Evolutionary conservation across 78 protist genomes (phyloP).

Genomic region (Bodo saltans): DNA sequence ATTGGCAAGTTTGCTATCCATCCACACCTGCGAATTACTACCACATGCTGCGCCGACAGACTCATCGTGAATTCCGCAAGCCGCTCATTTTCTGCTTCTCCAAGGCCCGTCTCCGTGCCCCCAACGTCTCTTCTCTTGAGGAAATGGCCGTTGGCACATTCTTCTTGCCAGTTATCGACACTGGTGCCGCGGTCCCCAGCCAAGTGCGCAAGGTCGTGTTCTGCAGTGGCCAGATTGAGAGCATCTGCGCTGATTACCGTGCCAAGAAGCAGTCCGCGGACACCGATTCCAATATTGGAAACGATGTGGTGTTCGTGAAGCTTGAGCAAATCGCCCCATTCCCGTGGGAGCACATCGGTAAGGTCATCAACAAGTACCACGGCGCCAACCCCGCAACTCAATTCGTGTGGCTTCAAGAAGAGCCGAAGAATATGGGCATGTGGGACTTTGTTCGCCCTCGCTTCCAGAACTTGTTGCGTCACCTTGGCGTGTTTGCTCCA

Average conservation of each 20-base stretch:
- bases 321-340: slow-evolving; percentile 91
- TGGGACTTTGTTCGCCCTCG: slow-evolving; percentile 60
- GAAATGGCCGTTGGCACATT: slow-evolving; percentile 67
- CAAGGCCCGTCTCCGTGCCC: slow-evolving; percentile 75
- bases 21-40: slow-evolving; percentile 94
- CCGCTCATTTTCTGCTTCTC: slow-evolving; percentile 84
- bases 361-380: slow-evolving; percentile 45
- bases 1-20: slow-evolving; percentile 54
- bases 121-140: slow-evolving; percentile 35
- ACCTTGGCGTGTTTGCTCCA: not conserved
- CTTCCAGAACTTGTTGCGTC: not conserved
- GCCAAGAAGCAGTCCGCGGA: slow-evolving; percentile 6
- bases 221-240: slow-evolving; percentile 77
- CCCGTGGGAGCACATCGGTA: slow-evolving; percentile 80
- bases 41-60: slow-evolving; percentile 88
- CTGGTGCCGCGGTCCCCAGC: slow-evolving; percentile 14
- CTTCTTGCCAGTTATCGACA: slow-evolving; percentile 63
- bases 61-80: slow-evolving; percentile 74
- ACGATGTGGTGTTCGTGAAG: slow-evolving; percentile 65
- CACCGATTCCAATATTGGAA: no score
- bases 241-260: slow-evolving; percentile 28
- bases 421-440: slow-evolving; percentile 84
- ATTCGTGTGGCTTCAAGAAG: slow-evolving; percentile 85
- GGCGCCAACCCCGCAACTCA: slow-evolving; percentile 64
- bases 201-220: slow-evolving; percentile 56